A percentile compares a stretch with the other conserved stretches of the same genome.
Evolutionary conservation across 2,329 filamentous ascomycete genomes (phyloP).

Genomic region (Calonectria hongkongensis): DNA sequence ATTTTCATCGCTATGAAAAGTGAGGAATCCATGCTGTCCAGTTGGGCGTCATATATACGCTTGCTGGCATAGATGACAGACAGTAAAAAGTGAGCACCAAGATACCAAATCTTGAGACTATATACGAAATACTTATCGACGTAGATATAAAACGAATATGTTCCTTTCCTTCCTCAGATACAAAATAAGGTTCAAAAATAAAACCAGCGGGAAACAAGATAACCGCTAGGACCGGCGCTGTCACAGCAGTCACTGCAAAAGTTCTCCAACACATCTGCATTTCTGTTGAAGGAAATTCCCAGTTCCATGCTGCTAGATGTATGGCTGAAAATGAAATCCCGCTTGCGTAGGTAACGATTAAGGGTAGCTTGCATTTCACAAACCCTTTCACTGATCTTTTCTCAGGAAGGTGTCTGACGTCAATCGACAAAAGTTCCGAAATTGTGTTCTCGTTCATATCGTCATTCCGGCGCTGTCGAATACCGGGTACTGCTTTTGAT

Average conservation of each 20-base stretch:
- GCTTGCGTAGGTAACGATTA: not conserved
- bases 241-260: not conserved
- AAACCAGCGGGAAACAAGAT: too few relatives aligned
- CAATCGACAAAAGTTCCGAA: too few relatives aligned
- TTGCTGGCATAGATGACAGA: not conserved
- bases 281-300: slow-evolving; percentile 6
- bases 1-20: too few relatives aligned
- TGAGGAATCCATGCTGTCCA: slow-evolving; percentile 1
- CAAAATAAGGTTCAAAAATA: too few relatives aligned
- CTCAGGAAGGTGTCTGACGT: too few relatives aligned
- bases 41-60: not conserved
- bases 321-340: slow-evolving; percentile 9
- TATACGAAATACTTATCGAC: not conserved
- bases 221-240: not conserved
- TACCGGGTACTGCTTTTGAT: too few relatives aligned
- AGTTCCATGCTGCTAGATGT: slow-evolving; percentile 20
- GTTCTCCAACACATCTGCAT: not conserved
- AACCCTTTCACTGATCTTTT: too few relatives aligned
- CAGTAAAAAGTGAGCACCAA: not conserved
- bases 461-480: too few relatives aligned
- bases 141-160: too few relatives aligned
- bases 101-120: not conserved
- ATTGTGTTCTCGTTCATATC: too few relatives aligned
- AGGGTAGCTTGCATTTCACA: too few relatives aligned
- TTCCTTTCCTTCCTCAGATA: too few relatives aligned